These are phyloP conservation scores for Pelargonium hybrid DNA, from an alignment of 441 rosid genomes.

Conservation along the genomic window DNA sequence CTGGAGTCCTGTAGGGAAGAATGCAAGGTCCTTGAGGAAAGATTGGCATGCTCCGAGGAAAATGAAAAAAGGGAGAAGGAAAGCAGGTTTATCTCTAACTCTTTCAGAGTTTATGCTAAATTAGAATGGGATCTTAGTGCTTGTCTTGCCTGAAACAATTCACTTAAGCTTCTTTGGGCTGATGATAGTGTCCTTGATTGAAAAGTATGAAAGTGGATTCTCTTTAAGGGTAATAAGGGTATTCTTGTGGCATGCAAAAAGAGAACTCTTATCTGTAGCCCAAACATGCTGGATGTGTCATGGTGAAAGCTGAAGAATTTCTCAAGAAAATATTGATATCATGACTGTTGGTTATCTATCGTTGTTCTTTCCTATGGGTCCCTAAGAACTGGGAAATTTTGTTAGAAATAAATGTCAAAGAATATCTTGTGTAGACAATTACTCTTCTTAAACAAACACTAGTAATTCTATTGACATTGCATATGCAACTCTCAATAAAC, in stretches of 20 bases:
- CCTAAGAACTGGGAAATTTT: too few relatives aligned
- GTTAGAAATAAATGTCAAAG: not conserved
- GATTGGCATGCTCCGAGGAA: constrained; percentile 34
- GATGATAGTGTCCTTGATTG: not conserved
- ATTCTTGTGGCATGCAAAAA: not conserved
- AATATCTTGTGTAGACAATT: not conserved
- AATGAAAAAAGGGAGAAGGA: constrained; percentile 35
- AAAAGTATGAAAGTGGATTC: not conserved
- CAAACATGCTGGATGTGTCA: not conserved
- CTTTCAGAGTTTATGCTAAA: not conserved
- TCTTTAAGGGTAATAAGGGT: not conserved
- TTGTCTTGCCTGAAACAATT: not conserved
- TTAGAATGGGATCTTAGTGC: not conserved
- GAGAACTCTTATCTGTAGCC: not conserved
- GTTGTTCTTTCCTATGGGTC: not conserved
- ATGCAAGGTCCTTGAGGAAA: constrained; percentile 43
- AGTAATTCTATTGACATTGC: not conserved
- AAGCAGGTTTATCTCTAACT: constrained; percentile 40
- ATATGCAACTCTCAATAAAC: not conserved
- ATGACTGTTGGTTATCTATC: too few relatives aligned
- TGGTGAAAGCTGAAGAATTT: not conserved
- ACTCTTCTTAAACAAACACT: not conserved
- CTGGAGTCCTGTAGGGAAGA: constrained; percentile 47
- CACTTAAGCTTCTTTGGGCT: too few relatives aligned
- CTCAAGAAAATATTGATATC: too few relatives aligned